Evolutionary conservation across 441 rosid species (phyloP).

Genomic region (Erodium moschatum): DNA sequence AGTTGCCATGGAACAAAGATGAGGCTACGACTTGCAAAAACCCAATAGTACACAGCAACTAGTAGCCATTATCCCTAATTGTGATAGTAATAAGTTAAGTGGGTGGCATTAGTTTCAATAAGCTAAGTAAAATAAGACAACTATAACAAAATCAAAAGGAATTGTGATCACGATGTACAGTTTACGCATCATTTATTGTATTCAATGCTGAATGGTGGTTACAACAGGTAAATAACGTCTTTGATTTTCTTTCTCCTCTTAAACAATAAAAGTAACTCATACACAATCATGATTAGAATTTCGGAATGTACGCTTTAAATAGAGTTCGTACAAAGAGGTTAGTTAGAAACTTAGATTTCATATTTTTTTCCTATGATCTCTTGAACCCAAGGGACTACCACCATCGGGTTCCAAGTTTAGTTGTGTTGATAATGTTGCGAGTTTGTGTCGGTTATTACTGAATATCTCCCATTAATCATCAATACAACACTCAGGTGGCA

Average conservation of each 20-base stretch:
- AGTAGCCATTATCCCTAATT: too few relatives aligned
- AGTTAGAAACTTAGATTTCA: neutral
- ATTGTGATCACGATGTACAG: neutral
- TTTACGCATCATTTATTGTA: neutral
- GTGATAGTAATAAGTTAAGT: neutral
- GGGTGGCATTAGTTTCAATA: neutral
- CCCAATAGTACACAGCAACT: too few relatives aligned
- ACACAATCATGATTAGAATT: neutral
- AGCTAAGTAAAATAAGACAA: constrained; percentile 5
- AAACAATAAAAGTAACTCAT: neutral
- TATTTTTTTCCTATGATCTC: neutral
- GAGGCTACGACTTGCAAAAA: too few relatives aligned
- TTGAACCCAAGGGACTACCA: neutral
- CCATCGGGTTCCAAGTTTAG: neutral
- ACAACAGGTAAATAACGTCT: neutral
- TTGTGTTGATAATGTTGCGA: neutral
- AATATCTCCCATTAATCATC: neutral
- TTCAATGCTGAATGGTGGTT: neutral
- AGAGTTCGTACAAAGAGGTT: neutral
- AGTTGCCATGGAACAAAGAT: too few relatives aligned
- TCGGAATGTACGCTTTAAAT: neutral
- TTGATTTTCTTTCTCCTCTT: neutral
- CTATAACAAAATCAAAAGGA: neutral
- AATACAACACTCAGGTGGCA: neutral
- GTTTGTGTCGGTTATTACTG: neutral